Base-by-base conservation (phyloP, 495 filamentous ascomycete genomes). In the Penicillium antarcticum region DNA sequence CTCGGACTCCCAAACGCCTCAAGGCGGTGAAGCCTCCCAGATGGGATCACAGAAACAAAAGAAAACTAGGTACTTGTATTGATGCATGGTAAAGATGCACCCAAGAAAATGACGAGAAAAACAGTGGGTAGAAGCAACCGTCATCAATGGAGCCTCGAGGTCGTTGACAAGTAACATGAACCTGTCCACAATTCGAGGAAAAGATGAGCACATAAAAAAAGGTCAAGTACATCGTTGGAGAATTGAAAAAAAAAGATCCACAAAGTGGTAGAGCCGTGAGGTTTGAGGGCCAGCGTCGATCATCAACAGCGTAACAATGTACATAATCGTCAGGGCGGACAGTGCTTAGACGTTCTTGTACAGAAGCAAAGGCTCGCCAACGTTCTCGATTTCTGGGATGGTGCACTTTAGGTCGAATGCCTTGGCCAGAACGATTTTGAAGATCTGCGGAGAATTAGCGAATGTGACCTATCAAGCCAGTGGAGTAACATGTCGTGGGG, bases 361-460 rank as follows among this genome's bases (percentile, higher is more conserved):
- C 48, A 98, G 82, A 23, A 98, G 76, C 33, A 98, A 75, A n/a
- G 94, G 94, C 70, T 98, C 94, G 63, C 94, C 94, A 41, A 95
- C 84, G 63, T 97, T 91, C 67, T 96, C 92, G 63, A 98, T 97
- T 69, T 98, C 94, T 9, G 94, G 94, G 63, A 98, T 97, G 4
- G 94, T 98, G 77, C 94, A 98, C 66, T 96, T 96, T 51, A 98
- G 80, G 66, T 98, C 94, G 65, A 98, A 98, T 0, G 94, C 95
- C 72, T 98, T 98, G 51, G 92, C 92, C 26, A 98, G 81, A 48
- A 98, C 94, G 60, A 98, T 98, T 69, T 98, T 98, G 81, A 98
- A 98, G 65, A 98, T 98, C 94, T 98, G 52, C 12, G 18, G 37
- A 39, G 23, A 29, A 55, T 73, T 32, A 75, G 60, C 33, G 31